A percentile compares a stretch with the other conserved stretches of the same genome.
Conservation (phyloP, 192 early-diverging fungal species). For the Helicostylum pulchrum region DNA sequence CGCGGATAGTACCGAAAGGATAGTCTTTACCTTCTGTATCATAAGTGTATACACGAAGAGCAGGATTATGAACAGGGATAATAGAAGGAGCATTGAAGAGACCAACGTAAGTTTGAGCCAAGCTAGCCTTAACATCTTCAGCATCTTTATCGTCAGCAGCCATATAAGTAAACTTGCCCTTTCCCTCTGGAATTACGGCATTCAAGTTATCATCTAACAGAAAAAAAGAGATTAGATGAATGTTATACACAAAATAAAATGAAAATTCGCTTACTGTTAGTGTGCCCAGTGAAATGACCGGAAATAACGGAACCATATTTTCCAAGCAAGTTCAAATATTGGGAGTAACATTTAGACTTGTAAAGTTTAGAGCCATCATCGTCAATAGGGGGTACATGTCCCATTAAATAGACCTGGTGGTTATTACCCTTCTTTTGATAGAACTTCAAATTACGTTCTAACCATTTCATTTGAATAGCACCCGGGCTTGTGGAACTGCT, state of each 20-base stretch:
- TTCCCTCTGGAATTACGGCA: conserved; percentile 1
- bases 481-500: conserved; percentile 19
- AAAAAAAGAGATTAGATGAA: not conserved
- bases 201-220: conserved; percentile 22
- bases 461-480: conserved; percentile 30
- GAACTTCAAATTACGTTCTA: conserved; percentile 19
- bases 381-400: conserved; percentile 32
- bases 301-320: conserved; percentile 31
- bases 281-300: conserved; percentile 45
- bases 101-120: conserved; percentile 2
- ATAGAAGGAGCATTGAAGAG: conserved; percentile 42
- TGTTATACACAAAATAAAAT: not conserved
- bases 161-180: not conserved
- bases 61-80: conserved; percentile 39
- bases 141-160: not conserved
- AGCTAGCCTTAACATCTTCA: not conserved
- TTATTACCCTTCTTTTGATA: not conserved
- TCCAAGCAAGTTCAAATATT: conserved; percentile 35
- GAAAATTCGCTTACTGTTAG: conserved; percentile 22
- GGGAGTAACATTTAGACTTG: conserved; percentile 22
- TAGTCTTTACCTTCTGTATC: conserved; percentile 11
- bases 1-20: conserved; percentile 11
- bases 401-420: conserved; percentile 9
- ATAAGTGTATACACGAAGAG: conserved; percentile 39
- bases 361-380: conserved; percentile 18